Conservation (phyloP, 768 basidiomycete species). For the Leccinum imitatum region DNA sequence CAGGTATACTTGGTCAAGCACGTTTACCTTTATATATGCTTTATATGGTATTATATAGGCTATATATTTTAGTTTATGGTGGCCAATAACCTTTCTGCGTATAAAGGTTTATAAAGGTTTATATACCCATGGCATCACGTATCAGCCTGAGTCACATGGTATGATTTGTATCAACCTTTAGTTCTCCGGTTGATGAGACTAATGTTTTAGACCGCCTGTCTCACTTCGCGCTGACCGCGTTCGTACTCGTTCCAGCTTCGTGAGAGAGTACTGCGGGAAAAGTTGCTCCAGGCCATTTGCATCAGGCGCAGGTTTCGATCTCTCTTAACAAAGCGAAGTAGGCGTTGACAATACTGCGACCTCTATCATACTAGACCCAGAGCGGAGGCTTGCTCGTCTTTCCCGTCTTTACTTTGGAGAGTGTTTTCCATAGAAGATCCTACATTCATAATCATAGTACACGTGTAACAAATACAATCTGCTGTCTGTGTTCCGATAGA, state of each 20-base stretch:
- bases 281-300: slow-evolving; percentile 83
- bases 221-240: not conserved
- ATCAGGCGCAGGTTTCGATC: slow-evolving; percentile 88
- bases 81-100: too few relatives aligned
- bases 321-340: slow-evolving; percentile 53
- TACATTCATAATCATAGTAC: not conserved
- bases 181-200: too few relatives aligned
- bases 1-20: not conserved
- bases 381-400: too few relatives aligned
- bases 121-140: not conserved
- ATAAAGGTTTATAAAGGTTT: too few relatives aligned
- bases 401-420: not conserved
- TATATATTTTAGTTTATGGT: not conserved
- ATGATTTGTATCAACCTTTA: not conserved
- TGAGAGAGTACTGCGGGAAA: slow-evolving; percentile 63
- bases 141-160: not conserved
- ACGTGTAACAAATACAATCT: slow-evolving; percentile 7
- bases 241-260: slow-evolving; percentile 50
- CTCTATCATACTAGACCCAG: too few relatives aligned
- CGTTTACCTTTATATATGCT: not conserved
- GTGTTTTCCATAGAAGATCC: not conserved
- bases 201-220: not conserved
- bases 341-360: too few relatives aligned
- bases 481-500: slow-evolving; percentile 15
- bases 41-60: not conserved